Conservation (phyloP, 768 basidiomycete species). For the Lentinula detonsa region DNA sequence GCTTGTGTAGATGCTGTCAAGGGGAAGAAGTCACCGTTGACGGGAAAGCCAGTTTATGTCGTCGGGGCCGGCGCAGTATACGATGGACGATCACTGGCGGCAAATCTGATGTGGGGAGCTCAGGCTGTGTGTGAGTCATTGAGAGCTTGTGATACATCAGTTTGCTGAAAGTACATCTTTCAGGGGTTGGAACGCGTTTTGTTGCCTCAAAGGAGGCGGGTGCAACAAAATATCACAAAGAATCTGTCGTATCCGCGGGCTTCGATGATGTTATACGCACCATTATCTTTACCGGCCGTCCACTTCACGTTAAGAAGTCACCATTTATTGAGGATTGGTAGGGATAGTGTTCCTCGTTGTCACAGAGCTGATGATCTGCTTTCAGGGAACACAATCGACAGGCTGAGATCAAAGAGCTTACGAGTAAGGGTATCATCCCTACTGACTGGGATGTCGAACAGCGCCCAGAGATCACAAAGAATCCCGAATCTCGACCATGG, state of each 20-base stretch:
- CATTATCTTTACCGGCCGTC: slow-evolving; percentile 87
- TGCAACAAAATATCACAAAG: slow-evolving; percentile 83
- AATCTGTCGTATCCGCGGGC: slow-evolving; percentile 60
- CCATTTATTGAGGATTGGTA: slow-evolving; percentile 84
- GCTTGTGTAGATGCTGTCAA: slow-evolving; percentile 83
- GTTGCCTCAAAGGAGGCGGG: slow-evolving; percentile 77
- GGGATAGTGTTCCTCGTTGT: slow-evolving; percentile 14
- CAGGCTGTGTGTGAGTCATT: slow-evolving; percentile 71
- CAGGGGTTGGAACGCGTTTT: slow-evolving; percentile 82
- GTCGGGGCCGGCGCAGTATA: slow-evolving; percentile 90
- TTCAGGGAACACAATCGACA: slow-evolving; percentile 23
- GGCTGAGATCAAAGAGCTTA: slow-evolving; percentile 78
- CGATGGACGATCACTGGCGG: slow-evolving; percentile 83
- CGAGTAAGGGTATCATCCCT: slow-evolving; percentile 80
- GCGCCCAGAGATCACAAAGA: slow-evolving; percentile 69
- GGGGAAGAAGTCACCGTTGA: slow-evolving; percentile 72
- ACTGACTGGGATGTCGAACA: slow-evolving; percentile 62
- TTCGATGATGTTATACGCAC: slow-evolving; percentile 80
- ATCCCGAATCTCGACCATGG: slow-evolving; percentile 57
- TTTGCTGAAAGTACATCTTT: background rate
- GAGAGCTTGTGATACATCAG: slow-evolving; percentile 12
- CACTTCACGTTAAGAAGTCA: slow-evolving; percentile 79
- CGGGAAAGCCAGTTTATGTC: slow-evolving; percentile 79
- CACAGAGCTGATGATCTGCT: background rate
- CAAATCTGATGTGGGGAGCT: slow-evolving; percentile 86